Conservation (phyloP, 805 yeast genomes). For the Candida palmyrensis region DNA sequence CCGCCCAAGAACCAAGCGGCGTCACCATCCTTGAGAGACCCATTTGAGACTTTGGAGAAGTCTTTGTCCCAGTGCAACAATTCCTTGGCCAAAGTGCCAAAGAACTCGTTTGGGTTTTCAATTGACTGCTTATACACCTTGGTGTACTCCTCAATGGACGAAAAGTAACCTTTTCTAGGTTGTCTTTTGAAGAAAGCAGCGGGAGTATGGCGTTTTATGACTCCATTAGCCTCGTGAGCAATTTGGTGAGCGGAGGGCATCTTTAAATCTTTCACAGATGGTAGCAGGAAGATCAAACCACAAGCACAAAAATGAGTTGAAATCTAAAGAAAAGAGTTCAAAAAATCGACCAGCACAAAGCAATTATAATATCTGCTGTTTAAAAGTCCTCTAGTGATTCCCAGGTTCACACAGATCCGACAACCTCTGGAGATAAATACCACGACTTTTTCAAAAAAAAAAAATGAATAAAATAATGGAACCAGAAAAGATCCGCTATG, state of each 20-base stretch:
- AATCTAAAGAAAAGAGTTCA: neutral
- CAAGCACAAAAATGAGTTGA: neutral
- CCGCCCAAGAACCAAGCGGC: conserved; percentile 78
- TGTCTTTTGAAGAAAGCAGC: conserved; percentile 50
- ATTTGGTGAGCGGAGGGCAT: conserved; percentile 31
- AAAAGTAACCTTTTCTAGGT: conserved; percentile 57
- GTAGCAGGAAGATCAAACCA: neutral
- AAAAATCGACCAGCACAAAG: neutral
- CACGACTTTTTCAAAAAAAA: too few species aligned
- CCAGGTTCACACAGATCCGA: neutral
- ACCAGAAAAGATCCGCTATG: too few species aligned
- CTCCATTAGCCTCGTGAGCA: conserved; percentile 59
- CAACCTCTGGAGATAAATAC: too few species aligned
- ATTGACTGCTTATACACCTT: conserved; percentile 69
- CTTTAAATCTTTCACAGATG: neutral
- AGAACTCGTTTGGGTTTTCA: conserved; percentile 73
- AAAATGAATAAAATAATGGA: too few species aligned
- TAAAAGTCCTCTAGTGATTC: neutral
- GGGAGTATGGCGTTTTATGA: conserved; percentile 48
- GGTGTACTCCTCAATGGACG: conserved; percentile 62
- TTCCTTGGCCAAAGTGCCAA: conserved; percentile 70
- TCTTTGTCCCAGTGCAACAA: conserved; percentile 76
- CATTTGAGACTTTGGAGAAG: conserved; percentile 60
- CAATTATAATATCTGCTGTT: neutral
- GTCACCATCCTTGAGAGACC: conserved; percentile 52